Evolutionary conservation across 805 yeast species (phyloP).

Genomic region (Ogataea degrootiae): DNA sequence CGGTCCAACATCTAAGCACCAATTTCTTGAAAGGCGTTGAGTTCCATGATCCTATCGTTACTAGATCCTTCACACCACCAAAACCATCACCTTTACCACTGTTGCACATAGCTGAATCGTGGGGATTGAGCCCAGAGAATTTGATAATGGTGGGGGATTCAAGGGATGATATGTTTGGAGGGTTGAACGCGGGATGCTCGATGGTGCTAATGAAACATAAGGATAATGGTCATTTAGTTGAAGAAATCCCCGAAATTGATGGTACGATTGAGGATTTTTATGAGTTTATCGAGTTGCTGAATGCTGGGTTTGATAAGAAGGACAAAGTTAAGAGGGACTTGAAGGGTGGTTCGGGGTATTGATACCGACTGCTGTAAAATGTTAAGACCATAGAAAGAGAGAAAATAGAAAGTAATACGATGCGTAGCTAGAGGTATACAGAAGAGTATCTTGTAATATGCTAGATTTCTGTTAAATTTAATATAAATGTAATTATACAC

Average conservation of each 20-base stretch:
- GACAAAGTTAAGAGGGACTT: constrained; percentile 3
- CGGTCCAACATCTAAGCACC: constrained; percentile 48
- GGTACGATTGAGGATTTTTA: constrained; percentile 32
- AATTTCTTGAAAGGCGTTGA: constrained; percentile 35
- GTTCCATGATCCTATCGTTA: constrained; percentile 47
- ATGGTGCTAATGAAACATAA: constrained; percentile 51
- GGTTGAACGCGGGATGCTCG: constrained; percentile 56
- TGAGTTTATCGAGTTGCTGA: constrained; percentile 33
- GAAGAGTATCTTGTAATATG: too few species aligned
- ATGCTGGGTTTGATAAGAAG: constrained; percentile 30
- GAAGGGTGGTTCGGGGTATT: constrained; percentile 5
- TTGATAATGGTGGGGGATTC: constrained; percentile 74
- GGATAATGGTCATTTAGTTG: constrained; percentile 42
- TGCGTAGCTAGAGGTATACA: too few species aligned
- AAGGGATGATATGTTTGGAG: constrained; percentile 62
- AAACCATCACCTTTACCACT: constrained; percentile 67
- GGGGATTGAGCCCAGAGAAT: constrained; percentile 43
- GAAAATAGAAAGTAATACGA: too few species aligned
- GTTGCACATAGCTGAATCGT: constrained; percentile 45
- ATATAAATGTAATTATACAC: too few species aligned
- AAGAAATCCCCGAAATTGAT: constrained; percentile 33
- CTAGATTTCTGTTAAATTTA: too few species aligned
- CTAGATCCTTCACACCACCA: constrained; percentile 62
- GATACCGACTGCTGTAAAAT: neutral
- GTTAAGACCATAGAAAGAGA: too few species aligned